Conservation (phyloP, 371 early-diverging fungal genomes). For the Umbelopsis sp. region DNA sequence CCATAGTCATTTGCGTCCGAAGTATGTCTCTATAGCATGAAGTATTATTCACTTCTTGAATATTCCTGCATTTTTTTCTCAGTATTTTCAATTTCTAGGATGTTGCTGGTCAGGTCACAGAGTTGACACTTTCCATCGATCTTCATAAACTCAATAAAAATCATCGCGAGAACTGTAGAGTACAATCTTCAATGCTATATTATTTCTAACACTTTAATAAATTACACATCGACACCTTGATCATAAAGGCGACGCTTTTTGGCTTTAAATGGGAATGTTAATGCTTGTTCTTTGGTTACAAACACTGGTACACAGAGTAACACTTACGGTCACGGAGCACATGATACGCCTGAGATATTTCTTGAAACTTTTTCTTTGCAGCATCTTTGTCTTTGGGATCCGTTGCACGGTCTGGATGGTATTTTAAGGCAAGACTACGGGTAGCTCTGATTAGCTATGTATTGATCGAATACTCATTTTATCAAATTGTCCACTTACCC, state of each 20-base stretch:
- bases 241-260: conserved; percentile 40
- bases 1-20: no score
- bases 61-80: no score
- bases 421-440: conserved; percentile 50
- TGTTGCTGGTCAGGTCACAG: no score
- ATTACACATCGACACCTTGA: conserved; percentile 29
- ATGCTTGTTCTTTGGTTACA: background rate
- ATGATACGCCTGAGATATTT: conserved; percentile 60
- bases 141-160: no score
- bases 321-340: conserved; percentile 60
- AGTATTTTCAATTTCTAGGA: no score
- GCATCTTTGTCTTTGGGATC: conserved; percentile 52
- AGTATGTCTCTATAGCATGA: no score
- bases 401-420: conserved; percentile 61
- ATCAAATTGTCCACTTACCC: conserved; percentile 28
- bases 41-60: no score
- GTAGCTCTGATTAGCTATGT: background rate
- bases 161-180: no score
- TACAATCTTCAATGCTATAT: background rate
- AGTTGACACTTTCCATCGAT: no score
- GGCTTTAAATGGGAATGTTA: conserved; percentile 1
- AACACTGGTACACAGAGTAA: background rate
- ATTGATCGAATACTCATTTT: background rate
- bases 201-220: background rate
- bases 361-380: conserved; percentile 60